Conservation (phyloP, 2,329 filamentous ascomycete species). For the Teratosphaeria zuluensis region DNA sequence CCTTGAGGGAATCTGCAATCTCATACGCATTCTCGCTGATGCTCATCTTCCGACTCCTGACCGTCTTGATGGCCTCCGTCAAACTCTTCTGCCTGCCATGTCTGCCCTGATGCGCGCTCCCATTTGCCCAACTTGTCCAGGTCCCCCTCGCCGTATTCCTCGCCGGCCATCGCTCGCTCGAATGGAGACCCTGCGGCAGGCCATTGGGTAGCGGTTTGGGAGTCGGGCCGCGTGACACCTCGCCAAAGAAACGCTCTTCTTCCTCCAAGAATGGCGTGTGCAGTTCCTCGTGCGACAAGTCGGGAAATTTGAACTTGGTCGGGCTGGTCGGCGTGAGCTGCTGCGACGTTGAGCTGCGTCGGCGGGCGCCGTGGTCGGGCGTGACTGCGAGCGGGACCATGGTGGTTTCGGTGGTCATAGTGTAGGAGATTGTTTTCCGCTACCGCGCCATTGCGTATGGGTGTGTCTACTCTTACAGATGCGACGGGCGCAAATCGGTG, state of each 20-base stretch:
- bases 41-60: slow-evolving; percentile 70
- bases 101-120: slow-evolving; percentile 31
- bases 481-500: not conserved
- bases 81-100: slow-evolving; percentile 77
- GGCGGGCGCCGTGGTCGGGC: not conserved
- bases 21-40: slow-evolving; percentile 90
- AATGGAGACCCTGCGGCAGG: slow-evolving; percentile 25
- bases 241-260: slow-evolving; percentile 6
- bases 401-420: not conserved
- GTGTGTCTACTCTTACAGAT: not conserved
- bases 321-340: not conserved
- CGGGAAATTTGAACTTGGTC: slow-evolving; percentile 31
- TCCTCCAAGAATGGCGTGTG: slow-evolving; percentile 7
- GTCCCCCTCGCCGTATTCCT: slow-evolving; percentile 30
- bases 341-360: not conserved
- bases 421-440: not conserved
- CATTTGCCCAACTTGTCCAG: slow-evolving; percentile 37
- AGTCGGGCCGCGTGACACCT: slow-evolving; percentile 17
- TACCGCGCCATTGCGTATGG: slow-evolving; percentile 1
- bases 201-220: slow-evolving; percentile 24
- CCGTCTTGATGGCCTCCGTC: slow-evolving; percentile 75
- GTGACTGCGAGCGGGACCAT: not conserved
- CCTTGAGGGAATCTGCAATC: slow-evolving; percentile 80
- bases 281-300: slow-evolving; percentile 30
- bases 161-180: slow-evolving; percentile 51